These are phyloP conservation scores for Cladorrhinum samala DNA, from an alignment of 495 filamentous ascomycete genomes.

Conservation along the genomic window DNA sequence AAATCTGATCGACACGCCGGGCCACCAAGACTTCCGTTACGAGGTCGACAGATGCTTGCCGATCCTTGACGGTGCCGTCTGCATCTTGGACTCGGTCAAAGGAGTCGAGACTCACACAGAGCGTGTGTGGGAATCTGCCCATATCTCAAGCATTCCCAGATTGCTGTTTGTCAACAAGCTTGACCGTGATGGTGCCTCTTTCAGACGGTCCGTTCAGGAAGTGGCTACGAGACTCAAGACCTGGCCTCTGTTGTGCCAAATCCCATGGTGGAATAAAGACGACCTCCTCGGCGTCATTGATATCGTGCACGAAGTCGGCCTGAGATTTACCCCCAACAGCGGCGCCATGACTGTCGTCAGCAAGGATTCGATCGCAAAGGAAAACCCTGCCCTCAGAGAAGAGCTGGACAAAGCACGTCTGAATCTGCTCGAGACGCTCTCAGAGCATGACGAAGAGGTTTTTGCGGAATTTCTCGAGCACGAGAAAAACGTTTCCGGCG, in stretches of 20 bases:
- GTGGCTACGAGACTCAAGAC: slow-evolving; percentile 70
- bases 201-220: slow-evolving; percentile 79
- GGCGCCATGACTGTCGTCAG: slow-evolving; percentile 54
- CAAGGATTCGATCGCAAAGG: slow-evolving; percentile 26
- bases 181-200: slow-evolving; percentile 88
- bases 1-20: slow-evolving; percentile 96
- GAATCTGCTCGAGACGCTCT: slow-evolving; percentile 73
- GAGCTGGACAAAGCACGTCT: slow-evolving; percentile 73
- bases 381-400: slow-evolving; percentile 45
- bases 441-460: slow-evolving; percentile 79
- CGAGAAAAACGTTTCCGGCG: slow-evolving; percentile 63
- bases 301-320: slow-evolving; percentile 52
- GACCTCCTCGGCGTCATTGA: slow-evolving; percentile 78
- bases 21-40: slow-evolving; percentile 97
- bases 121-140: slow-evolving; percentile 91
- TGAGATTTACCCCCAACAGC: slow-evolving; percentile 41
- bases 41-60: slow-evolving; percentile 91
- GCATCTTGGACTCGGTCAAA: slow-evolving; percentile 92
- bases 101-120: slow-evolving; percentile 98
- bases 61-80: slow-evolving; percentile 90
- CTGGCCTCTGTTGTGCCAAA: slow-evolving; percentile 88
- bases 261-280: slow-evolving; percentile 86
- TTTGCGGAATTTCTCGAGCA: slow-evolving; percentile 76
- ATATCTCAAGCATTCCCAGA: slow-evolving; percentile 74
- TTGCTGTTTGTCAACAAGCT: slow-evolving; percentile 94